phyloP scores from a whole-genome alignment of 192 early-diverging fungal species.

The Haplosporangium gracile region DNA sequence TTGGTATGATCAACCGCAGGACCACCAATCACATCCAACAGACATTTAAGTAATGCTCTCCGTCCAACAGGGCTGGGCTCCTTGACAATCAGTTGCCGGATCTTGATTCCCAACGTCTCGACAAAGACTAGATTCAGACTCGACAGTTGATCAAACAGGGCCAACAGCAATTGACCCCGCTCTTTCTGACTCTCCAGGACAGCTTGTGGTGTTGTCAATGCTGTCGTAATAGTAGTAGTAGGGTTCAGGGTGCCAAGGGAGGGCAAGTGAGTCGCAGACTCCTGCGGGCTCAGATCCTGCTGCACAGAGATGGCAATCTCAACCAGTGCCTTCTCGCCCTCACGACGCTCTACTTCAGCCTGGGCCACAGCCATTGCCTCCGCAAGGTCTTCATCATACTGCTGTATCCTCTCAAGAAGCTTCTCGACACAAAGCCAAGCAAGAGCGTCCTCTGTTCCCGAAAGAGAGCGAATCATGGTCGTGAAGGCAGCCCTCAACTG shows the following conservation, averaged over 20 bases:
- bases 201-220: not conserved
- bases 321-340: slow-evolving; percentile 19
- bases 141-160: slow-evolving; percentile 55
- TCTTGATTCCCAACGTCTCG: slow-evolving; percentile 49
- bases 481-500: slow-evolving; percentile 65
- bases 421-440: slow-evolving; percentile 66
- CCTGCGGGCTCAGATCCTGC: slow-evolving; percentile 30
- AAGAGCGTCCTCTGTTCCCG: slow-evolving; percentile 63
- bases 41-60: slow-evolving; percentile 38
- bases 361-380: not conserved
- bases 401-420: slow-evolving; percentile 56
- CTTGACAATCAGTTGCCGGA: slow-evolving; percentile 37
- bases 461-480: slow-evolving; percentile 63
- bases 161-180: slow-evolving; percentile 49
- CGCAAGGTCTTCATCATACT: slow-evolving; percentile 22
- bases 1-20: slow-evolving; percentile 50
- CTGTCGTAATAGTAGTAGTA: not conserved
- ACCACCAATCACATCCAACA: slow-evolving; percentile 50
- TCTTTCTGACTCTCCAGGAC: slow-evolving; percentile 29
- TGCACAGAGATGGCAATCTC: slow-evolving; percentile 10
- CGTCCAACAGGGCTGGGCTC: slow-evolving; percentile 30
- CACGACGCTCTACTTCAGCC: not conserved
- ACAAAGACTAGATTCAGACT: slow-evolving; percentile 58
- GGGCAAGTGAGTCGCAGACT: slow-evolving; percentile 20
- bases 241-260: slow-evolving; percentile 17